Evolutionary conservation across 179 eudicot species (phyloP).

Genomic region (Kewa caespitosa): DNA sequence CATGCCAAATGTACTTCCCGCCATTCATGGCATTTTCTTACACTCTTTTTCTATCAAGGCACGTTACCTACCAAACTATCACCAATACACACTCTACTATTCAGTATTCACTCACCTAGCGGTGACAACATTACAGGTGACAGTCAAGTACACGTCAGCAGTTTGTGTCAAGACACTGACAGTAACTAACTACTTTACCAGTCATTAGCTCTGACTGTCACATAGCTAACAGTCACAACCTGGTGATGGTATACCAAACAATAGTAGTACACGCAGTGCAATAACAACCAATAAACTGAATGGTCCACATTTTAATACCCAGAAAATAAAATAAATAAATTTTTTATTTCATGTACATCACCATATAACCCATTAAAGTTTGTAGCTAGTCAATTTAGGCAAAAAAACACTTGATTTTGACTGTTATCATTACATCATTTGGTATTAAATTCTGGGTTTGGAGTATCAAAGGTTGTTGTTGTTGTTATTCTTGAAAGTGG

Average conservation of each 20-base stretch:
- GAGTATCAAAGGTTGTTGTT: background rate
- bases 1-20: background rate
- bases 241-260: background rate
- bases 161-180: background rate
- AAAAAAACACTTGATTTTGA: constrained; percentile 15
- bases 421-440: background rate
- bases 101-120: background rate
- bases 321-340: background rate
- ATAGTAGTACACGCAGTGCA: background rate
- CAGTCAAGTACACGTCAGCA: background rate
- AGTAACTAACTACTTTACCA: background rate
- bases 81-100: background rate
- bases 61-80: background rate
- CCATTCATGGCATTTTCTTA: background rate
- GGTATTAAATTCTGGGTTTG: constrained; percentile 1
- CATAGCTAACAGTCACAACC: background rate
- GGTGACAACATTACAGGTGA: background rate
- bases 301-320: constrained; percentile 7
- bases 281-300: constrained; percentile 14
- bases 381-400: background rate
- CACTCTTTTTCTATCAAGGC: background rate
- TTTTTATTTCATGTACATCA: too few species aligned
- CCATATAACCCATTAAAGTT: too few species aligned
- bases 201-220: background rate
- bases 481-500: constrained; percentile 16